Evolutionary conservation across 768 basidiomycete genomes (phyloP).

Genomic region (Boletus reticuloceps): DNA sequence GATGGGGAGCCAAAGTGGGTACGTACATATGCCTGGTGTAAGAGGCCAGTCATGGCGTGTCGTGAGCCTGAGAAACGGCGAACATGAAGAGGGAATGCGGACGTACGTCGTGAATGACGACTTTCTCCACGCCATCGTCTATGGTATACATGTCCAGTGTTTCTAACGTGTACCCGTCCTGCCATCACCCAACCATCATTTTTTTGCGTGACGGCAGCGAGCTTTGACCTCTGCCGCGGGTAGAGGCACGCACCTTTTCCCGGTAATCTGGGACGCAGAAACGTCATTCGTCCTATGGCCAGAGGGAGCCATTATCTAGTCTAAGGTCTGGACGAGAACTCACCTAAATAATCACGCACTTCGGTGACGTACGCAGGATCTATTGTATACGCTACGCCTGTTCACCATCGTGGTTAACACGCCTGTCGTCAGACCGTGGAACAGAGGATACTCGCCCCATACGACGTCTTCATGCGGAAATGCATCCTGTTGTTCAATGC

Average conservation of each 20-base stretch:
- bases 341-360: constrained; percentile 84
- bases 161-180: constrained; percentile 93
- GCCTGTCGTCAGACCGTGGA: not conserved
- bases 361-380: constrained; percentile 71
- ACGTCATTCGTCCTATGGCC: not conserved
- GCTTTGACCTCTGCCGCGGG: too few species aligned
- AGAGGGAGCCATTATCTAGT: not conserved
- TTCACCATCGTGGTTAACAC: not conserved
- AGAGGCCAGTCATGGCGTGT: not conserved
- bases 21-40: constrained; percentile 50
- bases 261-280: constrained; percentile 57
- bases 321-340: constrained; percentile 2
- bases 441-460: constrained; percentile 58
- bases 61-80: not conserved
- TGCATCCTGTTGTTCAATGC: constrained; percentile 20
- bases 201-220: not conserved
- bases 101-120: constrained; percentile 53
- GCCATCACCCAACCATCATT: not conserved
- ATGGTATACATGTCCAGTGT: constrained; percentile 69
- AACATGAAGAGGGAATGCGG: not conserved
- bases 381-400: constrained; percentile 86
- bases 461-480: constrained; percentile 32
- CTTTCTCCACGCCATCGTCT: constrained; percentile 45
- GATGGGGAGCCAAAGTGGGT: not conserved
- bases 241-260: constrained; percentile 60